phyloP scores from a whole-genome alignment of 1,139 yeast species.

The Lodderomyces jiufengensis region DNA sequence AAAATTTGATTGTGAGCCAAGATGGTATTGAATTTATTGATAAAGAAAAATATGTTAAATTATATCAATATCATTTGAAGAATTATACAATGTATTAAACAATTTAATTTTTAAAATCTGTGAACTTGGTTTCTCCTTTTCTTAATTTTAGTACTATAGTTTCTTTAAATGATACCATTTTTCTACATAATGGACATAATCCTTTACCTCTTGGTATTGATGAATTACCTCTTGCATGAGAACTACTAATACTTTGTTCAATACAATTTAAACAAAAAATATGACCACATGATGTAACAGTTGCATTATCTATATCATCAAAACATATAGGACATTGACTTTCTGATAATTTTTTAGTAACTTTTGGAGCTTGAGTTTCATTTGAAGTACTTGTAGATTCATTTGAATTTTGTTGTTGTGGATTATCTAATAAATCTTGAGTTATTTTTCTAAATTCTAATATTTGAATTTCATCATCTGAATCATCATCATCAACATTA shows the following conservation, averaged over 20 bases:
- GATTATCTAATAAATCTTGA: conserved; percentile 30
- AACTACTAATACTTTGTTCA: conserved; percentile 39
- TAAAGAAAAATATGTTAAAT: conserved; percentile 7
- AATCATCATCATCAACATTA: conserved; percentile 23
- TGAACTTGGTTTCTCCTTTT: conserved; percentile 14
- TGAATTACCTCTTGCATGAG: conserved; percentile 42
- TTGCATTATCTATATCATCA: conserved; percentile 39
- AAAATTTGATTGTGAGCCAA: conserved; percentile 8
- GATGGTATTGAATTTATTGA: conserved; percentile 9
- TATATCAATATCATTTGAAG: conserved; percentile 4
- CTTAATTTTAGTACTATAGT: conserved; percentile 36
- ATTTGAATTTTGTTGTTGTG: conserved; percentile 14
- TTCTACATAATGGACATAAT: conserved; percentile 45
- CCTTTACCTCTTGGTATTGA: conserved; percentile 39
- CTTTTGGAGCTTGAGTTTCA: conserved; percentile 15
- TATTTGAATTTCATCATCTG: conserved; percentile 35
- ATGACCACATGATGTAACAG: conserved; percentile 45
- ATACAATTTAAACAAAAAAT: conserved; percentile 45
- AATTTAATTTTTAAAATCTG: too few species aligned
- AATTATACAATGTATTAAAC: conserved; percentile 5
- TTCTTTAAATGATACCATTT: conserved; percentile 38
- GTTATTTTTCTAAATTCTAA: conserved; percentile 39
- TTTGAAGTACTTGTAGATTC: background rate
- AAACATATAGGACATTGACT: conserved; percentile 48
- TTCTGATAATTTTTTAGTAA: conserved; percentile 33